Evolutionary conservation across 78 protist genomes (phyloP).

Genomic region (Isochrysis galbana): DNA sequence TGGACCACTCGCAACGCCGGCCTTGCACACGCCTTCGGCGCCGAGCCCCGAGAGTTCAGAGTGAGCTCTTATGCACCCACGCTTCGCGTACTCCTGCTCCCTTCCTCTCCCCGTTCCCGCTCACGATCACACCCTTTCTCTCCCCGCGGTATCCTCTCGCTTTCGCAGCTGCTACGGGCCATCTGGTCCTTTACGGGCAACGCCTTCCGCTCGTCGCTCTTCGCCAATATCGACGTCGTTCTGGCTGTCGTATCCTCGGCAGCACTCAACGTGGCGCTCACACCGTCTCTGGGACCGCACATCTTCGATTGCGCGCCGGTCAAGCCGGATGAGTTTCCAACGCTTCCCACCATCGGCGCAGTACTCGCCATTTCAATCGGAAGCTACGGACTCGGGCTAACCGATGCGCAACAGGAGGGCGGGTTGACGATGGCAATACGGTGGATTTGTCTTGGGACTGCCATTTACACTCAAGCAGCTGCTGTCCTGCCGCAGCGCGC

Average conservation of each 20-base stretch:
- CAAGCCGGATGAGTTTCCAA: background rate
- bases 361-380: background rate
- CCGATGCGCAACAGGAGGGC: background rate
- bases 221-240: background rate
- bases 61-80: too few relatives aligned
- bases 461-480: background rate
- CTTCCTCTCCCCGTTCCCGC: too few relatives aligned
- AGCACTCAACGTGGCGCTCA: background rate
- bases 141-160: too few relatives aligned
- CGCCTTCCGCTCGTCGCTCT: background rate
- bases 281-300: background rate
- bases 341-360: background rate
- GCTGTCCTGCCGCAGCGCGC: background rate
- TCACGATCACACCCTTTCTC: too few relatives aligned
- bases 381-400: background rate
- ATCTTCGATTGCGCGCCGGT: background rate
- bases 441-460: background rate
- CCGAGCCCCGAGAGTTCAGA: too few relatives aligned
- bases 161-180: background rate
- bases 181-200: background rate
- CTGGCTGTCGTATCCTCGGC: background rate
- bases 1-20: too few relatives aligned
- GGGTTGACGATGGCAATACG: background rate
- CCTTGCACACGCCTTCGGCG: background rate
- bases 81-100: too few relatives aligned